Evolutionary conservation across 352 stramenopile genomes (phyloP).

Genomic region (Pseudoperonospora humuli): DNA sequence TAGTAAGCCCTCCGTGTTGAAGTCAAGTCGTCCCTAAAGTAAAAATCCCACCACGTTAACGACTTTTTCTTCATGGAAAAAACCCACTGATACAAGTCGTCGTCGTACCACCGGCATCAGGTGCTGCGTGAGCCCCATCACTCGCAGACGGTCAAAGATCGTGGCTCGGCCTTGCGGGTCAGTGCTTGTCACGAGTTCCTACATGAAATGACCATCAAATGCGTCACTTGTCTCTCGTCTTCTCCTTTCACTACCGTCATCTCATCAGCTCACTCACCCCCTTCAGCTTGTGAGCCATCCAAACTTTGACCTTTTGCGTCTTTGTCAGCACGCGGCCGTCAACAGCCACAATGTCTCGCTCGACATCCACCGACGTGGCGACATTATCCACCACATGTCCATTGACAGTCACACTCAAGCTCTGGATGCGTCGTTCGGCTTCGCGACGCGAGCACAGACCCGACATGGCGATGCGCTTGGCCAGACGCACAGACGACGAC

Average conservation of each 20-base stretch:
- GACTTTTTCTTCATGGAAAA: no score
- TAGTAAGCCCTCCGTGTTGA: constrained; percentile 87
- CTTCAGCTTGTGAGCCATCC: constrained; percentile 83
- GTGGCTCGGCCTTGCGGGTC: constrained; percentile 77
- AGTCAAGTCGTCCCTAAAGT: constrained; percentile 81
- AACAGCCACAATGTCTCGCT: constrained; percentile 48
- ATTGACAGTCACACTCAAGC: constrained; percentile 71
- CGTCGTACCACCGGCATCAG: constrained; percentile 81
- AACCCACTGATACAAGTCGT: not conserved
- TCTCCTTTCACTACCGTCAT: not conserved
- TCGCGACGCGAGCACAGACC: constrained; percentile 77
- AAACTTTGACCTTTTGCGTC: constrained; percentile 51
- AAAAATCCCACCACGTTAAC: not conserved
- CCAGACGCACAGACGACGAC: constrained; percentile 37
- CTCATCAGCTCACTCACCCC: no score
- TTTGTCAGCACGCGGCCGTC: constrained; percentile 38
- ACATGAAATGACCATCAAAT: not conserved
- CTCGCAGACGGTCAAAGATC: constrained; percentile 81
- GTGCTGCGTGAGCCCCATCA: constrained; percentile 75
- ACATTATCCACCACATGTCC: constrained; percentile 50
- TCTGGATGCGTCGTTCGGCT: constrained; percentile 73
- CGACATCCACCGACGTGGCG: constrained; percentile 44
- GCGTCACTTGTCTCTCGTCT: no score
- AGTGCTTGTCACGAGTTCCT: constrained; percentile 73
- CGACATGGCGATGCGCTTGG: constrained; percentile 78